Percentiles rank a stretch among this genome's conserved stretches.
These are phyloP conservation scores for Pulchroboletus neoregius DNA, from an alignment of 1,284 basidiomycete species.

Conservation along the genomic window DNA sequence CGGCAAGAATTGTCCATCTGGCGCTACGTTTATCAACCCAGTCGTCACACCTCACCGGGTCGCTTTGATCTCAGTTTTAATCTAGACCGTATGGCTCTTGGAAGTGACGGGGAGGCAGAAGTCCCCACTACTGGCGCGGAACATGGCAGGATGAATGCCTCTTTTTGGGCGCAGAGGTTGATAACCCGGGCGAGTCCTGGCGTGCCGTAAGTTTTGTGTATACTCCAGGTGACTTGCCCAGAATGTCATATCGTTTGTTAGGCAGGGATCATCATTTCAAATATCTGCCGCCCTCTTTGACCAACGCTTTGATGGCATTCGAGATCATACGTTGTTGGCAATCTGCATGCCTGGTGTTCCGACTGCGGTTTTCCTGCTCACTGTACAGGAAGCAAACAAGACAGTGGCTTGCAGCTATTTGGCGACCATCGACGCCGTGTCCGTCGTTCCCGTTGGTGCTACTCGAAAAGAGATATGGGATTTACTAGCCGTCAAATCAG, in stretches of 20 bases:
- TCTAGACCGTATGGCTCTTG: constrained; percentile 60
- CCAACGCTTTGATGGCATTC: constrained; percentile 55
- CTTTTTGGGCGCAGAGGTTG: constrained; percentile 66
- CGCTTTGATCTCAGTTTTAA: constrained; percentile 59
- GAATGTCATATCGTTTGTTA: constrained; percentile 7
- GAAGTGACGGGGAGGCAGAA: constrained; percentile 42
- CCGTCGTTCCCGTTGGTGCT: constrained; percentile 55
- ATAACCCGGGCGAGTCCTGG: constrained; percentile 45
- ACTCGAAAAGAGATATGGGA: constrained; percentile 65
- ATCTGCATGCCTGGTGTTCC: constrained; percentile 52
- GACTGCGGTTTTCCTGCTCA: constrained; percentile 49
- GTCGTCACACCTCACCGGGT: constrained; percentile 43
- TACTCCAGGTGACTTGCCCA: constrained; percentile 3
- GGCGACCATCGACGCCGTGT: constrained; percentile 44
- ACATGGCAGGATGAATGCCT: constrained; percentile 61
- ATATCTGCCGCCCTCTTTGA: constrained; percentile 62
- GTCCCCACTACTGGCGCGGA: constrained; percentile 41
- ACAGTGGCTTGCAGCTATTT: constrained; percentile 40
- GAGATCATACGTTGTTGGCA: constrained; percentile 50
- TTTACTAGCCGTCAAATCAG: constrained; percentile 58
- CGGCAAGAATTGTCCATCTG: constrained; percentile 56
- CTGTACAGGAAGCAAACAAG: constrained; percentile 35
- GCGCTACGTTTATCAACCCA: constrained; percentile 59
- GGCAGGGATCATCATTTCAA: constrained; percentile 21
- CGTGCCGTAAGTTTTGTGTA: constrained; percentile 47